Conservation (phyloP, 2,329 filamentous ascomycete species). For the Pseudocercospora pini-densiflorae region DNA sequence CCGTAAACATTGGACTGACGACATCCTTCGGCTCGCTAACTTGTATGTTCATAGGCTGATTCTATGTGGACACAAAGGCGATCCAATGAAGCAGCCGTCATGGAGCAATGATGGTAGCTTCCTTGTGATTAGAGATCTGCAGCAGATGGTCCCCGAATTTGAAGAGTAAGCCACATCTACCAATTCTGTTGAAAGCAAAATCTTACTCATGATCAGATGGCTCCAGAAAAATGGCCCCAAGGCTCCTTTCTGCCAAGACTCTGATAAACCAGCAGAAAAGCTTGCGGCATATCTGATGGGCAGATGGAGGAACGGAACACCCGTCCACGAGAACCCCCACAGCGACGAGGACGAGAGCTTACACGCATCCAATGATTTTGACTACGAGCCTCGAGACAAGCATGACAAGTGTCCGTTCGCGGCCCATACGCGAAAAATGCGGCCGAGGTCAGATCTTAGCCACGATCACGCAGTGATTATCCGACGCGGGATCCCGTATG, state of each 20-base stretch:
- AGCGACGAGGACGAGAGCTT: conserved; percentile 14
- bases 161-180: conserved; percentile 9
- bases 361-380: conserved; percentile 12
- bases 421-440: conserved; percentile 12
- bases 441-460: conserved; percentile 10
- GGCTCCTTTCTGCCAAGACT: conserved; percentile 14
- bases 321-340: conserved; percentile 12
- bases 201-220: conserved; percentile 12
- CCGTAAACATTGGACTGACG: conserved; percentile 5
- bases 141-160: conserved; percentile 14
- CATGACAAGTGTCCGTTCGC: conserved; percentile 12
- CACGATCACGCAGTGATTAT: conserved; percentile 12
- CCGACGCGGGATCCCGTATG: conserved; percentile 11
- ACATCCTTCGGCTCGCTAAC: conserved; percentile 12
- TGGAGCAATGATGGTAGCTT: conserved; percentile 13
- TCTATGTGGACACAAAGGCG: conserved; percentile 14
- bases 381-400: conserved; percentile 10
- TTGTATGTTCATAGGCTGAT: conserved; percentile 4
- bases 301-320: conserved; percentile 16
- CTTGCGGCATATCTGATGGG: conserved; percentile 15
- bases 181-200: conserved; percentile 7
- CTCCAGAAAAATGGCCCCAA: conserved; percentile 11
- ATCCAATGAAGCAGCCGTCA: conserved; percentile 13
- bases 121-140: conserved; percentile 15
- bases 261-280: conserved; percentile 13